A percentile compares a stretch with the other conserved stretches of the same genome.
Conservation (phyloP, 2,329 filamentous ascomycete species). For the Saccharata proteae region DNA sequence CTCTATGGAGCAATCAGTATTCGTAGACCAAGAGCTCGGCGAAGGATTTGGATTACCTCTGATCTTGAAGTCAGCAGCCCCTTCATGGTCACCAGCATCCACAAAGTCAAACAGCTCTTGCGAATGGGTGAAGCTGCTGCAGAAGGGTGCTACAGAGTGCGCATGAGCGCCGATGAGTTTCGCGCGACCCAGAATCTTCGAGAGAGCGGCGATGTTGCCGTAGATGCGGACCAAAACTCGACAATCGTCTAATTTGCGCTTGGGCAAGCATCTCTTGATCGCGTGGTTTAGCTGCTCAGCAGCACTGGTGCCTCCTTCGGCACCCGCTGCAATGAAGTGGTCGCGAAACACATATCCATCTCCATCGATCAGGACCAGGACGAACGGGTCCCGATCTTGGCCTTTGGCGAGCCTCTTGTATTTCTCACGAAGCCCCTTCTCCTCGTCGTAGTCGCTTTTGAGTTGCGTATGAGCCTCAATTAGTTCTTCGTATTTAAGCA, state of each 20-base stretch:
- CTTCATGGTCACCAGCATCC: conserved; percentile 49
- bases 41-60: conserved; percentile 27
- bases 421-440: conserved; percentile 9
- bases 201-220: conserved; percentile 42
- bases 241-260: conserved; percentile 33
- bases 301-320: conserved; percentile 44
- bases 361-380: conserved; percentile 49
- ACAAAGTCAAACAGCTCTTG: conserved; percentile 49
- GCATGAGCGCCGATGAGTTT: conserved; percentile 43
- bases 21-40: neutral
- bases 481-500: conserved; percentile 7
- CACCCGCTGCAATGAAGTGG: conserved; percentile 33
- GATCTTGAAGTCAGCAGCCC: conserved; percentile 45
- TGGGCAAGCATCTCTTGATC: conserved; percentile 32
- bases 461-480: conserved; percentile 7
- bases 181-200: conserved; percentile 36
- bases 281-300: conserved; percentile 42
- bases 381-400: conserved; percentile 44
- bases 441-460: conserved; percentile 9
- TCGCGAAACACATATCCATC: conserved; percentile 49
- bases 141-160: conserved; percentile 43
- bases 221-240: conserved; percentile 45
- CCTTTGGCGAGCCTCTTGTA: conserved; percentile 10
- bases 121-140: conserved; percentile 44
- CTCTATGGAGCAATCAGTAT: conserved; percentile 13